Base-by-base conservation (phyloP, 2,329 filamentous ascomycete genomes). In the Penicillium janthinellum region DNA sequence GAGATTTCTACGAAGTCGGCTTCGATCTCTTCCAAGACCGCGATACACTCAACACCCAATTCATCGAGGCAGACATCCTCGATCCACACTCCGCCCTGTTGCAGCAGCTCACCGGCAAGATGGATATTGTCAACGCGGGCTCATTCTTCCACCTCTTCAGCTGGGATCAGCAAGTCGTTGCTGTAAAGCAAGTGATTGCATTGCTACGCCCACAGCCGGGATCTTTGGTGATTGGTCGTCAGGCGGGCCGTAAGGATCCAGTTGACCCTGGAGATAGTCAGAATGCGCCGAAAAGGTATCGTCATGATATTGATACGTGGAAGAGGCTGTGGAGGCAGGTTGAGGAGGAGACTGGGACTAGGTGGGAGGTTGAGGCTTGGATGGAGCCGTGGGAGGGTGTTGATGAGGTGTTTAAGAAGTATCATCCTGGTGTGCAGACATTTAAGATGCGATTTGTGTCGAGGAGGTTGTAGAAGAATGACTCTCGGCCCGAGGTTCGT, bases 1-100 rank as follows among this genome's bases (percentile, higher is more conserved):
- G 76, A 20, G 75, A 74, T n/a, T 84, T 86, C 64, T 77, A 86
- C 54, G 78, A 84, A 11, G 71, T 84, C n/a, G 85, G 85, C 31
- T 86, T 88, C 70, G 84, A 88, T 56, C 77, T 90, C 20, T 90
- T 90, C 74, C 79, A 81, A 48, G 88, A 89, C 61, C 78, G 80
- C 28, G 42, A 55, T 3, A 61, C 34, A 1, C 55, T 65, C 5
- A 62, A 64, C 31, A 39, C 56, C 2, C 20, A 48, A 20, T 66
- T 67, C 34, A 72, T 87, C 34, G 67, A 78, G 3, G 84, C 78
- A 67, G 67, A 79, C 79, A 60, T 84, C 73, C 60, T 71, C 41
- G 67, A 71, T n/a, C 54, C 64, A 1, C 57, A 67, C 11, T 75
- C 74, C 1, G 50, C 65, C 7, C 64, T 76, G 5, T 57, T 65